Percentiles rank a stretch among this genome's conserved stretches.
Conservation (phyloP, 805 yeast species). For the Saccharomycopsis lassenensis region DNA sequence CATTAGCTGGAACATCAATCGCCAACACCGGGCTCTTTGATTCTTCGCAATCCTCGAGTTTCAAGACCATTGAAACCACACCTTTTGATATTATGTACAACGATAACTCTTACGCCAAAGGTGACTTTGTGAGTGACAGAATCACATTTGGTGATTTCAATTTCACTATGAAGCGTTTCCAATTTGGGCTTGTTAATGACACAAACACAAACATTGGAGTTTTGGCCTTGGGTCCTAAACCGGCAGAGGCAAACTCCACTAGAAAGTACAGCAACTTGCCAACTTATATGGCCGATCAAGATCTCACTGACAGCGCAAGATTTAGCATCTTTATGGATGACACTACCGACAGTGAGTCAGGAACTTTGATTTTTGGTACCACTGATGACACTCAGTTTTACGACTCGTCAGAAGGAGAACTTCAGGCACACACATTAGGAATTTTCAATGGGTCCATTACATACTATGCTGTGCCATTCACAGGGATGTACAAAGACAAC, state of each 20-base stretch:
- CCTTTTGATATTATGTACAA: slow-evolving; percentile 1
- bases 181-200: slow-evolving; percentile 9
- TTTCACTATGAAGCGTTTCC: slow-evolving; percentile 4
- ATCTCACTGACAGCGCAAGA: slow-evolving; percentile 3
- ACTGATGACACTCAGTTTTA: slow-evolving; percentile 5
- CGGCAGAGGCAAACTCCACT: slow-evolving; percentile 7
- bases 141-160: slow-evolving; percentile 5
- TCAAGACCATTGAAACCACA: slow-evolving; percentile 1
- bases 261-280: slow-evolving; percentile 7
- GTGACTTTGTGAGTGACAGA: slow-evolving; percentile 7
- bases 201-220: slow-evolving; percentile 8
- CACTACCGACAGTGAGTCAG: neutral
- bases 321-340: slow-evolving; percentile 7
- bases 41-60: neutral
- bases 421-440: slow-evolving; percentile 8
- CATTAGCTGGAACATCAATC: neutral
- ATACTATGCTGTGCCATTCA: slow-evolving; percentile 6
- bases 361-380: slow-evolving; percentile 8
- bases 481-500: slow-evolving; percentile 2
- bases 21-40: slow-evolving; percentile 4
- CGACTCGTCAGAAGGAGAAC: slow-evolving; percentile 1
- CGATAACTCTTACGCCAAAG: slow-evolving; percentile 2
- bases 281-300: neutral
- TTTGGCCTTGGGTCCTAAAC: slow-evolving; percentile 8
- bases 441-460: neutral